Base-by-base conservation (phyloP, 2,329 filamentous ascomycete genomes). In the Fusarium avenaceum region DNA sequence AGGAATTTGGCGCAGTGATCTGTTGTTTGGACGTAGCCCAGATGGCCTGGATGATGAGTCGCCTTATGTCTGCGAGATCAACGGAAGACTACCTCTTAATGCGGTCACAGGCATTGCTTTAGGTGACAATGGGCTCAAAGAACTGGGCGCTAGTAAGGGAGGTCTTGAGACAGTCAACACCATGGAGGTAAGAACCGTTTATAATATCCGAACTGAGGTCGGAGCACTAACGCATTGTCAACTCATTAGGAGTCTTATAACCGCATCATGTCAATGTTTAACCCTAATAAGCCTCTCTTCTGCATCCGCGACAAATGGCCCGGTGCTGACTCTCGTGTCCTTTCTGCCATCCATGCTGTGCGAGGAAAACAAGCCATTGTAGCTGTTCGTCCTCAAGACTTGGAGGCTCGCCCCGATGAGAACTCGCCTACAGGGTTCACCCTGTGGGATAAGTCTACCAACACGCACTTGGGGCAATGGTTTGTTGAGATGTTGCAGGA, bases 81-180 rank as follows among this genome's bases (percentile, higher is more conserved):
- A 67, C 7, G 65, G 65, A 8, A 63, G 65, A 3, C 6, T 67
- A 1, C 65, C 65, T 15, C 49, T 67, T 1, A 67, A 67, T 32
- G 65, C 49, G 1, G 22, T 56, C 1, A 19, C 67, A 7, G 63
- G 52, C 4, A 43, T 64, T 6, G 44, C 42, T 7, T 13, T 63
- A 2, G 9, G 35, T 3, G 47, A 28, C 1, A 67, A 53, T 9
- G 52, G 58, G 0, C 35, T 67, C 7, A 51, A 11, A 10, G 45
- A 55, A 20, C 38, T 67, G 8, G 58, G 63, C 17, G 58, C 63
- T 11, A 43, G 19, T 3, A 38, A 48, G 7, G 51, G 28, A 10
- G 57, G 48, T 1, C 22, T 67, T 10, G 52, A 67, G 11, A 50
- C 52, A 2, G 39, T 40, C 7, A 59, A 51, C 22, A 63, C 28